Base-by-base conservation (phyloP, 129 eudicot genomes). In the Helianthus annuus region DNA sequence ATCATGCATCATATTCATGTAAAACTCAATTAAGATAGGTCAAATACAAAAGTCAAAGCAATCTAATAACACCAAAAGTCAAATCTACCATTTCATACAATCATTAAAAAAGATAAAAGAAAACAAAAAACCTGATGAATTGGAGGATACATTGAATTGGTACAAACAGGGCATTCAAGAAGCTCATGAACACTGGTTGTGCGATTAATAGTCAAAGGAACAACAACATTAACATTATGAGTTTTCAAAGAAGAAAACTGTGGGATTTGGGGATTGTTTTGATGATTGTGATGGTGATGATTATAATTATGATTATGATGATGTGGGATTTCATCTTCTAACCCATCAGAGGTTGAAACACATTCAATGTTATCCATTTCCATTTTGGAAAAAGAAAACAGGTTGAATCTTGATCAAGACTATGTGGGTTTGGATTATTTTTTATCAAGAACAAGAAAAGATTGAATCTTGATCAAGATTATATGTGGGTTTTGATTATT, bases 101-200 rank as follows among this genome's bases (percentile, higher is more conserved):
- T 48, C 7, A 61, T 51, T 10, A 4, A 44, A 1, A 71, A 55
- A 44, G 38, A 56, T 58, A 58, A 59, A 58, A 59, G 16, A 40
- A 58, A 34, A 60, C 9, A 24, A 29, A 22, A 67, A 75, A 89
- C 96, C 96, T 90, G 96, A 73, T 90, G 96, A 42, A 90, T 87
- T 14, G 92, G 96, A 80, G 96, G 96, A 77, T 84, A 90, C 96
- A 90, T 84, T 55, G 96, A 90, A 83, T 83, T 87, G 67, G 96
- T 84, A 78, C 96, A 90, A 78, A 89, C 96, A 72, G 96, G 96
- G 71, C 92, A 89, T 89, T 89, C 96, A 48, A 89, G 90, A 76
- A 90, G 93, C 87, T 86, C 96, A 64, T 90, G 93, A 24, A 90
- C 96, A 74, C 93, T 87, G n/a, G 89, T 89, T 22, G 87, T 61